Percentiles rank a stretch among this genome's conserved stretches.
Evolutionary conservation across 2,329 filamentous ascomycete genomes (phyloP).

Genomic region (Pseudogymnoascus sp.): DNA sequence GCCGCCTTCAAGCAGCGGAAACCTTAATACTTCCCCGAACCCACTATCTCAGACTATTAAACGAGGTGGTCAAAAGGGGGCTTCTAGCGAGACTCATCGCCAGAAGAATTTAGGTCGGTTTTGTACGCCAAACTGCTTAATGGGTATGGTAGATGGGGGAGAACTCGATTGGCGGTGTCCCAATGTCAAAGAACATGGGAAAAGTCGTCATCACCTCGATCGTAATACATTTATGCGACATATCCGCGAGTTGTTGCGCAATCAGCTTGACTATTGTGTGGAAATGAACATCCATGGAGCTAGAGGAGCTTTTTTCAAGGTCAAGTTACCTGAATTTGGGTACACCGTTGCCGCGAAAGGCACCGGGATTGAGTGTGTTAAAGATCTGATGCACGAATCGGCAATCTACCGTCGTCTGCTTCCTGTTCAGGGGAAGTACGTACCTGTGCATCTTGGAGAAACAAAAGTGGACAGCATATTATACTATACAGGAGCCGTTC

Average conservation of each 20-base stretch:
- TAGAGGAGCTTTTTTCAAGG: conserved; percentile 34
- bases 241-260: conserved; percentile 1
- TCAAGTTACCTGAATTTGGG: conserved; percentile 34
- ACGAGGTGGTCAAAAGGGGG: conserved; percentile 1
- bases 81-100: background rate
- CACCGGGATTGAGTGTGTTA: conserved; percentile 28
- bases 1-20: background rate
- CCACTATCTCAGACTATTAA: background rate
- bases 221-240: background rate
- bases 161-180: background rate
- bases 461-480: background rate
- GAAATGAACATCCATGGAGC: conserved; percentile 23
- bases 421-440: conserved; percentile 29
- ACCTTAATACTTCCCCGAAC: background rate
- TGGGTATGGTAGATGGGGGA: conserved; percentile 2
- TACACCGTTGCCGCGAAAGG: conserved; percentile 39
- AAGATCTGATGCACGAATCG: conserved; percentile 31
- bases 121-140: background rate
- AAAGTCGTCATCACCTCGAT: background rate
- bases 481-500: background rate
- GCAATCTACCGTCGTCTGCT: conserved; percentile 30
- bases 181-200: background rate
- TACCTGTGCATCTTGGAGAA: conserved; percentile 34
- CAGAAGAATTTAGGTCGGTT: background rate
- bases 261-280: conserved; percentile 5